phyloP scores from a whole-genome alignment of 2,329 filamentous ascomycete species.

The Fusarium sp. region DNA sequence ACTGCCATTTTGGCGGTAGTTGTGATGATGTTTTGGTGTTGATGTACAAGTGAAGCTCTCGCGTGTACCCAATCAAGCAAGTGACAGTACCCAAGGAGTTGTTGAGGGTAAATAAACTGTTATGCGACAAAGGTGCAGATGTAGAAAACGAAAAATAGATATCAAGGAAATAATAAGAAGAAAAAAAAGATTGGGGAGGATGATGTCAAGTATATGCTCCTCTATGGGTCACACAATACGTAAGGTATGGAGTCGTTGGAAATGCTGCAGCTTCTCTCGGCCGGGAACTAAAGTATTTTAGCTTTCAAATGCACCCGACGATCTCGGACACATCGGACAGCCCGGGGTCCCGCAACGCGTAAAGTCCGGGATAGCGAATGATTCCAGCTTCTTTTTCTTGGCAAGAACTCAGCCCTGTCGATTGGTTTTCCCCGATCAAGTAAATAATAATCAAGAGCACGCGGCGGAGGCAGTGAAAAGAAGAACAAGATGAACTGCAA shows the following conservation, averaged over 20 bases:
- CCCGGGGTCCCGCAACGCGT: background rate
- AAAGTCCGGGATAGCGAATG: constrained; percentile 9
- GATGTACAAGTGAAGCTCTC: background rate
- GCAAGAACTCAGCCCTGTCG: background rate
- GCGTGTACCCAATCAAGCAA: constrained; percentile 3
- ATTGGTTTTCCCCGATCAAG: background rate
- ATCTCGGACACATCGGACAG: constrained; percentile 18
- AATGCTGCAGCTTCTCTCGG: constrained; percentile 24
- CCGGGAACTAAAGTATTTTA: constrained; percentile 9
- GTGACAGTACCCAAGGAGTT: background rate
- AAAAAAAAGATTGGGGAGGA: background rate
- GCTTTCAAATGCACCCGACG: background rate
- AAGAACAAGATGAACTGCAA: background rate
- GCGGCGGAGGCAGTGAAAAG: background rate
- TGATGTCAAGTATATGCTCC: constrained; percentile 2
- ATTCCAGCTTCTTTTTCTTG: background rate
- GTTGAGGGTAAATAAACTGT: background rate
- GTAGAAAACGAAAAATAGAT: background rate
- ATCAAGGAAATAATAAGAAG: background rate
- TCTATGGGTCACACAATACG: constrained; percentile 11
- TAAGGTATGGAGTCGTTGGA: constrained; percentile 22
- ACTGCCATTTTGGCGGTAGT: constrained; percentile 45
- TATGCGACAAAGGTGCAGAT: background rate
- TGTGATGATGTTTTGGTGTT: background rate
- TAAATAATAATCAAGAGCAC: background rate